phyloP scores from a whole-genome alignment of 768 basidiomycete genomes.

The Amanita pallidorosea region DNA sequence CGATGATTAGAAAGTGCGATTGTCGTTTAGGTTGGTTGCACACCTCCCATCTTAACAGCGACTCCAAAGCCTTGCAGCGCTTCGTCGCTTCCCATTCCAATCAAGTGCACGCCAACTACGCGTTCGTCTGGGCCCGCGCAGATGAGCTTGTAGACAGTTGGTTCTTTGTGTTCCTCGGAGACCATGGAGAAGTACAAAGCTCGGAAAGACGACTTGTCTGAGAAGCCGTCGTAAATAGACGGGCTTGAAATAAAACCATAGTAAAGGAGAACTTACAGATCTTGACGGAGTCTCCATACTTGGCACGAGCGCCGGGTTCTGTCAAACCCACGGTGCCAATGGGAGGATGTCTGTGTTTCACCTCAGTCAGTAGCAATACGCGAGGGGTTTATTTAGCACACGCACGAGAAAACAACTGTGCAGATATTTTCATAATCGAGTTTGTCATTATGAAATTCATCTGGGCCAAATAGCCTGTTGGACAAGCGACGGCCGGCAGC shows the following conservation, averaged over 20 bases:
- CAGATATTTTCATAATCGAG: constrained; percentile 85
- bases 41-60: constrained; percentile 92
- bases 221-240: neutral
- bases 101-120: constrained; percentile 92
- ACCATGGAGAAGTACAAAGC: constrained; percentile 91
- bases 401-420: constrained; percentile 94
- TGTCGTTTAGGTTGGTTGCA: constrained; percentile 12
- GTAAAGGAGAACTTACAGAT: constrained; percentile 60
- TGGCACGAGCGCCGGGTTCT: constrained; percentile 79
- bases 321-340: constrained; percentile 95
- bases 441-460: constrained; percentile 80
- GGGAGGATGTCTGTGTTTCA: constrained; percentile 66
- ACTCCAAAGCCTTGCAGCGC: constrained; percentile 92
- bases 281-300: constrained; percentile 84
- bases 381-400: constrained; percentile 12
- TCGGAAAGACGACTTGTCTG: constrained; percentile 74
- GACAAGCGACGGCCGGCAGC: constrained; percentile 85
- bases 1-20: neutral
- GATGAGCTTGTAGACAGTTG: constrained; percentile 88
- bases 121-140: constrained; percentile 83
- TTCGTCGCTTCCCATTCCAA: constrained; percentile 90
- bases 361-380: neutral
- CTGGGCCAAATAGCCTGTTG: constrained; percentile 85
- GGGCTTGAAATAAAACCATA: neutral
- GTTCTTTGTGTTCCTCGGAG: constrained; percentile 83